Percentiles rank a stretch among this genome's conserved stretches.
Evolutionary conservation across 2,329 filamentous ascomycete species (phyloP).

Genomic region (Monosporascus sp.): DNA sequence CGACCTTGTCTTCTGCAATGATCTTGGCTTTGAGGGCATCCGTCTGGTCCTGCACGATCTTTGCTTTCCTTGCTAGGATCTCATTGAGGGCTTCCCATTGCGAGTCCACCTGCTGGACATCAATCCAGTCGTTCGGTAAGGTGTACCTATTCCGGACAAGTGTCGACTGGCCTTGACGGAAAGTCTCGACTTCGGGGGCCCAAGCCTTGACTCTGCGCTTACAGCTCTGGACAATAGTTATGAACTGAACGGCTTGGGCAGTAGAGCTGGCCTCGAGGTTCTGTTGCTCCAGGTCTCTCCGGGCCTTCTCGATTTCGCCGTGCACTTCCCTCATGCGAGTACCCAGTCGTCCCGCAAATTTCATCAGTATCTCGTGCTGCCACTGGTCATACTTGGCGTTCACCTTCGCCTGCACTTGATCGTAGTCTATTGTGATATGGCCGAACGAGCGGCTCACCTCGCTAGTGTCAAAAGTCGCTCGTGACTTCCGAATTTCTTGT

Average conservation of each 20-base stretch:
- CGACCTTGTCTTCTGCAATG: slow-evolving; percentile 83
- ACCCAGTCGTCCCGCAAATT: slow-evolving; percentile 85
- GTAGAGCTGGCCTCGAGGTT: slow-evolving; percentile 92
- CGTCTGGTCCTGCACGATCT: slow-evolving; percentile 93
- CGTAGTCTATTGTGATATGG: slow-evolving; percentile 92
- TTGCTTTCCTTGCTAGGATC: slow-evolving; percentile 83
- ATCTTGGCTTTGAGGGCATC: slow-evolving; percentile 95
- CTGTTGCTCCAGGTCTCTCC: slow-evolving; percentile 84
- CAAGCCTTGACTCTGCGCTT: slow-evolving; percentile 90
- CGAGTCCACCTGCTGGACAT: slow-evolving; percentile 92
- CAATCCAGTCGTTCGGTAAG: slow-evolving; percentile 88
- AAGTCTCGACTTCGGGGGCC: slow-evolving; percentile 93
- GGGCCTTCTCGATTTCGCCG: slow-evolving; percentile 83
- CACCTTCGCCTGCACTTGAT: slow-evolving; percentile 97
- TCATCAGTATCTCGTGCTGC: slow-evolving; percentile 94
- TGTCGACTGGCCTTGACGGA: slow-evolving; percentile 91
- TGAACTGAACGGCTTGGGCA: slow-evolving; percentile 95
- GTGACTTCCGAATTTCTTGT: slow-evolving; percentile 94
- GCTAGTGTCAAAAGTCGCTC: slow-evolving; percentile 94
- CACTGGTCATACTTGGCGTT: slow-evolving; percentile 99
- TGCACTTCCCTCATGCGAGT: slow-evolving; percentile 89
- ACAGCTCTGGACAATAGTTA: slow-evolving; percentile 94
- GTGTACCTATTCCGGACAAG: slow-evolving; percentile 89
- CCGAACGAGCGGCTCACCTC: slow-evolving; percentile 91
- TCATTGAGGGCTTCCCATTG: slow-evolving; percentile 95